Evolutionary conservation across 805 yeast species (phyloP).

Genomic region (Lipomyces mesembrius): DNA sequence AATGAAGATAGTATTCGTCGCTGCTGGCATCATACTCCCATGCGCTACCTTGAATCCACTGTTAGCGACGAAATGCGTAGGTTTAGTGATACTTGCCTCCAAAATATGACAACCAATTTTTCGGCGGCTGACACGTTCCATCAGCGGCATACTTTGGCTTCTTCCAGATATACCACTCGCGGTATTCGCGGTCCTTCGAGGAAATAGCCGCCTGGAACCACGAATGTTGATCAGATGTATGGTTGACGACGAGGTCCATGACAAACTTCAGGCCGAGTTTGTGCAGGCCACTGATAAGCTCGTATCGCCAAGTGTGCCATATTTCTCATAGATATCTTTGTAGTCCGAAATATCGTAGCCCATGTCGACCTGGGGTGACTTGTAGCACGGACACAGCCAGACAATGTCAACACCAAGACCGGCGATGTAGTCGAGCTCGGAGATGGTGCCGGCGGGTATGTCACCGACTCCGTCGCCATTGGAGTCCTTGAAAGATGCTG

Average conservation of each 20-base stretch:
- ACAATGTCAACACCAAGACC: too few relatives aligned
- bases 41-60: slow-evolving; percentile 46
- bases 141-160: slow-evolving; percentile 50
- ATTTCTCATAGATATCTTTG: slow-evolving; percentile 56
- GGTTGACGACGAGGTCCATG: slow-evolving; percentile 63
- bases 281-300: slow-evolving; percentile 55
- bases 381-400: slow-evolving; percentile 53
- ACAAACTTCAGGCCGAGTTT: slow-evolving; percentile 57
- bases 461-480: too few relatives aligned
- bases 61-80: not conserved
- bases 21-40: slow-evolving; percentile 62
- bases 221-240: slow-evolving; percentile 58
- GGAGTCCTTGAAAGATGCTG: too few relatives aligned
- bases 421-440: too few relatives aligned
- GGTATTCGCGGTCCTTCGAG: slow-evolving; percentile 57
- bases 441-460: too few relatives aligned
- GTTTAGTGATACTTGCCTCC: slow-evolving; percentile 7
- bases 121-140: slow-evolving; percentile 60
- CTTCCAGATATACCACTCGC: slow-evolving; percentile 68
- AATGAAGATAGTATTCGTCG: slow-evolving; percentile 59
- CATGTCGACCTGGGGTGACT: slow-evolving; percentile 66
- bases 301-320: slow-evolving; percentile 59
- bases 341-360: slow-evolving; percentile 67
- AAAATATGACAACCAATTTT: slow-evolving; percentile 60
- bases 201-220: slow-evolving; percentile 64